phyloP scores from a whole-genome alignment of 164 flowering plant species.

The Protea cynaroides region DNA sequence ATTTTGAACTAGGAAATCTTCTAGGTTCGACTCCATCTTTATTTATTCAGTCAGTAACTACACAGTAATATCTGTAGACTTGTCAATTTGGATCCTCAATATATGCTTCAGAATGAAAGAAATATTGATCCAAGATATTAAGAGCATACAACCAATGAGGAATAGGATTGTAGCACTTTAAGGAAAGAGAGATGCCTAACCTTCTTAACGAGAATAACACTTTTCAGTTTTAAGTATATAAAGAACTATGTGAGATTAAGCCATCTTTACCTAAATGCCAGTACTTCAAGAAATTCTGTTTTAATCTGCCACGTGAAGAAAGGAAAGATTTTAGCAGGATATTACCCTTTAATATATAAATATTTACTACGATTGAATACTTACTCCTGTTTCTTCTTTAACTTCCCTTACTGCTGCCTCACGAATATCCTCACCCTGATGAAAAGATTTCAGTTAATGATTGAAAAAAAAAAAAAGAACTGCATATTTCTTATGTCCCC shows the following conservation, averaged over 20 bases:
- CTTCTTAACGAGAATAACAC: no score
- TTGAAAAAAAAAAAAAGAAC: conserved; percentile 5
- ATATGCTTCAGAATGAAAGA: not conserved
- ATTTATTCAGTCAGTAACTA: no score
- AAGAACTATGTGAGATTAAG: no score
- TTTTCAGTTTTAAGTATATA: no score
- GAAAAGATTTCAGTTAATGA: conserved; percentile 6
- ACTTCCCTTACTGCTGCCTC: conserved; percentile 63
- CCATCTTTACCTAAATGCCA: conserved; percentile 61
- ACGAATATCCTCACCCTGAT: conserved; percentile 41
- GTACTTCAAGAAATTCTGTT: conserved; percentile 64
- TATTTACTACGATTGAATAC: conserved; percentile 12
- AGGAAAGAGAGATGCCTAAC: no score
- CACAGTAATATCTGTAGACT: no score
- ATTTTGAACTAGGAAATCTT: no score
- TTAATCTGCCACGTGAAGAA: conserved; percentile 45
- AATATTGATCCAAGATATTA: not conserved
- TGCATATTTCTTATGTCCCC: not conserved
- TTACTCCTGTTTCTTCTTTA: conserved; percentile 85
- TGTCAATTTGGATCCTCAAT: not conserved
- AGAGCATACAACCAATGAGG: no score
- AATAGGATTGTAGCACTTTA: not conserved
- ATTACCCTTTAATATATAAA: not conserved
- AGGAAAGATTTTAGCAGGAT: not conserved
- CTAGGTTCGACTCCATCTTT: no score